Conservation (phyloP, 768 basidiomycete genomes). For the Coprinopsis cinerea region DNA sequence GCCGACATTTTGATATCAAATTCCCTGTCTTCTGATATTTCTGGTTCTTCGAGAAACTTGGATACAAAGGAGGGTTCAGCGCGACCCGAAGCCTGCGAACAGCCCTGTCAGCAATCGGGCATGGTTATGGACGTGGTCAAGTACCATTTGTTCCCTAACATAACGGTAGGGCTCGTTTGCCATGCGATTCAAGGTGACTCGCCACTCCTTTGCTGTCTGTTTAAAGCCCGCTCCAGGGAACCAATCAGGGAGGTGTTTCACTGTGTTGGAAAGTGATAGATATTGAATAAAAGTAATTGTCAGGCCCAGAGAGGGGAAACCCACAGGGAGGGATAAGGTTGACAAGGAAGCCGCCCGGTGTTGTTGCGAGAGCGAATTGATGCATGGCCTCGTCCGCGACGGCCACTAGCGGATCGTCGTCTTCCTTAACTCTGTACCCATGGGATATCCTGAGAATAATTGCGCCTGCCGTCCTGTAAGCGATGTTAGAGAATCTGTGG, state of each 20-base stretch:
- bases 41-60: slow-evolving; percentile 23
- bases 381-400: slow-evolving; percentile 33
- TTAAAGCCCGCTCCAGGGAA: slow-evolving; percentile 55
- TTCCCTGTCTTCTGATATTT: slow-evolving; percentile 25
- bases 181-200: slow-evolving; percentile 35
- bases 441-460: slow-evolving; percentile 40
- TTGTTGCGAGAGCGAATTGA: slow-evolving; percentile 32
- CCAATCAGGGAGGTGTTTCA: slow-evolving; percentile 45
- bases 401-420: slow-evolving; percentile 33
- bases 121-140: slow-evolving; percentile 4
- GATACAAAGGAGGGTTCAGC: slow-evolving; percentile 32
- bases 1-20: slow-evolving; percentile 38
- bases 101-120: background rate
- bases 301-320: slow-evolving; percentile 10
- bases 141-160: slow-evolving; percentile 42
- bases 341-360: slow-evolving; percentile 42
- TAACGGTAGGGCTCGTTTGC: slow-evolving; percentile 39
- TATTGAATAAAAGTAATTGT: background rate
- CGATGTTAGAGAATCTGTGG: too few species aligned
- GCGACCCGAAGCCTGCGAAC: slow-evolving; percentile 20
- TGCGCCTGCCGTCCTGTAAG: slow-evolving; percentile 33
- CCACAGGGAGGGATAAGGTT: slow-evolving; percentile 43
- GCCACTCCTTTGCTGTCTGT: slow-evolving; percentile 39
- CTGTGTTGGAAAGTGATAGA: slow-evolving; percentile 28
- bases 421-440: slow-evolving; percentile 35